Evolutionary conservation across 768 basidiomycete genomes (phyloP), one percentile per base, ranked within the genome.

Genomic region (Boletus rubropictus): DNA sequence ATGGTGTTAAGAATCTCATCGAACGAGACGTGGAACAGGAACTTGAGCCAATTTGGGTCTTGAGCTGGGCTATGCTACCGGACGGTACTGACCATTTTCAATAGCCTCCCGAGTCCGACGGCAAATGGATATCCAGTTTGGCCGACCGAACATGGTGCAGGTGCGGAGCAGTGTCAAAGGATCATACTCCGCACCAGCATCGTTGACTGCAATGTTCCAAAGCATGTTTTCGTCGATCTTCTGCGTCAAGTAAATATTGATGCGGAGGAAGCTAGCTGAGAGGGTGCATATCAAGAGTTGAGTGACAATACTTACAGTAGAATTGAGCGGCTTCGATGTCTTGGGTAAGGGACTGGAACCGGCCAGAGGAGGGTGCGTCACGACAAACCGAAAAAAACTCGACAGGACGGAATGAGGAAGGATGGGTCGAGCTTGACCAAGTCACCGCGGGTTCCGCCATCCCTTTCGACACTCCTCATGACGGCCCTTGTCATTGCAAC

Each of bases 311-410:
- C 88, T 74, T 62, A 91, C 90, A 87, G 73, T 93, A 89, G 29
- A 82, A 81, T 62, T 93, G 91, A 37, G 88, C 86, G 40, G 80
- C 81, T 64, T 96, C 93, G 38, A 96, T 83, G 63, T 92, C 84
- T 59, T 86, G 84, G 50, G 96, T 74, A 43, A 96, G 70, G 51
- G 78, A 82, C 66, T 94, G 89, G 79, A 97, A 95, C 93, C 93
- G 96, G 57, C 90, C 92, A 59, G 96, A 92, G n/a, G 88, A 89
- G n/a, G 89, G 89, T n/a, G 87, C 82, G 55, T 93, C 89, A 63
- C 89, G 84, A 64, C 85, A 89, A 53, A 90, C 79, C 93, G 92
- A 95, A 72, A 95, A 89, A 68, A 95, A 94, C 58, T 95, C 90
- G 48, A 96, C 94, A 35, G 87, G 81, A 43, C 85, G 82, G 47